Evolutionary conservation across 305 asterid species (phyloP).

Genomic region (Rubia peregrina): DNA sequence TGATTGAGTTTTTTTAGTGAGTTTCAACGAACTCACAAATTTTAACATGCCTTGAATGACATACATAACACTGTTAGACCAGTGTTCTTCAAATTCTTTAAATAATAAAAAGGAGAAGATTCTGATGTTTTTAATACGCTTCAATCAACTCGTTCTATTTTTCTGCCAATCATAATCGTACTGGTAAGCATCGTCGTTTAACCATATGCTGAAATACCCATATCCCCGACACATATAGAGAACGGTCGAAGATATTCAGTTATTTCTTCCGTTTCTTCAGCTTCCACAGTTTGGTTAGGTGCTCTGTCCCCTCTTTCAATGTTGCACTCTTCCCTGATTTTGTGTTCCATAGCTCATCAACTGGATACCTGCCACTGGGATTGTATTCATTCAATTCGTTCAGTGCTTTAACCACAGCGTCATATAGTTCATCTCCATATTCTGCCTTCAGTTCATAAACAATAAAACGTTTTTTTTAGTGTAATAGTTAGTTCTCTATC

Average conservation of each 20-base stretch:
- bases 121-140: no score
- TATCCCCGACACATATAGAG: background rate
- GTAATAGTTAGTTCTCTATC: no score
- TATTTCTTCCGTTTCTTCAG: background rate
- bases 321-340: background rate
- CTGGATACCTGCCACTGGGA: constrained; percentile 73
- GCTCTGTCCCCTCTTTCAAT: background rate
- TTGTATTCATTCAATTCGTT: constrained; percentile 64
- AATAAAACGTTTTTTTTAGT: no score
- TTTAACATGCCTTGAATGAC: no score
- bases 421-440: constrained; percentile 43
- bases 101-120: no score
- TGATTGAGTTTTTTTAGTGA: no score
- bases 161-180: no score
- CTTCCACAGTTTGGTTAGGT: background rate
- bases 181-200: background rate
- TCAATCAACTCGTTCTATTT: no score
- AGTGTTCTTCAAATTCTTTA: no score
- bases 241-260: background rate
- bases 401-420: constrained; percentile 48
- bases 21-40: no score
- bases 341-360: constrained; percentile 30
- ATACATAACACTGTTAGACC: no score
- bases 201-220: background rate
- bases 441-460: constrained; percentile 29